Evolutionary conservation across 208 protist species (phyloP), one percentile per base, ranked within the genome.

Genomic region (Naegleria gruberi): DNA sequence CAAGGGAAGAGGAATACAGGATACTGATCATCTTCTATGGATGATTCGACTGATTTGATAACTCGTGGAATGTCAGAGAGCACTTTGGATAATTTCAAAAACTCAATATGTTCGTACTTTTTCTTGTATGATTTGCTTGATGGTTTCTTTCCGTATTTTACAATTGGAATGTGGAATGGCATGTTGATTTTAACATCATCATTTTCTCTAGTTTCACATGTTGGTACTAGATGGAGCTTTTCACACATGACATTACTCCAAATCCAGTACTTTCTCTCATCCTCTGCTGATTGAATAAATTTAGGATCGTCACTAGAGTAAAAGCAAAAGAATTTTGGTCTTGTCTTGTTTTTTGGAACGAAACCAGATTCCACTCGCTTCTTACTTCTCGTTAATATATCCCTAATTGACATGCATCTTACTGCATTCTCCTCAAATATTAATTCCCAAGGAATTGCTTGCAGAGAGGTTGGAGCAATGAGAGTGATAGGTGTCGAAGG

Each of bases 281-380:
- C 26, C n/a, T 88, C 84, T 3, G 8, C 34, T 3, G 45, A 30
- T 57, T 41, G 4, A 65, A 88, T 88, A 43, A 43, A 65, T 30
- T 65, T 88, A 4, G 19, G 10, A 51, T 65, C 43, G 65, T 88
- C 84, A 34, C 40, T 26, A 5, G 84, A 88, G 65, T 88, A 88
- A 42, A 88, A 88, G 65, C 84, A 42, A 88, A 88, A 88, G 45
- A 46, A 88, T 8, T 34, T 65, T 10, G 84, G 84, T 10, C 41
- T 12, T 46, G 8, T 85, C 42, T 65, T 65, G 44, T 42, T 41
- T 40, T 65, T 47, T 5, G 4, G 26, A 65, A 65, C 30, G 30
- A 65, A 65, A 30, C 51, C 51, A 37, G 17, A 37, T 77, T 5
- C 30, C 12, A n/a, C 17, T 37, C 34, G 7, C 30, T 77, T 77